A percentile compares a stretch with the other conserved stretches of the same genome.
Evolutionary conservation across 176 grass and related monocot genomes (phyloP).

Genomic region (Zoysia pacifica): DNA sequence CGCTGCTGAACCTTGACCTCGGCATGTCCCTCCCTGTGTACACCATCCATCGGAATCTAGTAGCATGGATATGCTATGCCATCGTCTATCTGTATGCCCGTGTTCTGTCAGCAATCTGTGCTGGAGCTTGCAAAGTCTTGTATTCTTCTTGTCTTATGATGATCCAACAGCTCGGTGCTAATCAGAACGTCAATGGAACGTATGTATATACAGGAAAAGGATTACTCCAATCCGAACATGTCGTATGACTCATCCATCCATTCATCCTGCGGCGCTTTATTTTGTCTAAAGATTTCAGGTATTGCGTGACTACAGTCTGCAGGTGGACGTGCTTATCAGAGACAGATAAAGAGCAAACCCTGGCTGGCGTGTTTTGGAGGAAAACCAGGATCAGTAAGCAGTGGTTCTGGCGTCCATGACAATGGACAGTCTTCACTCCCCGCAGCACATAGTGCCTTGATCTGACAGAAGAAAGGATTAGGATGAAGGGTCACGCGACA

Average conservation of each 20-base stretch:
- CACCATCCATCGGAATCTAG: slow-evolving; percentile 33
- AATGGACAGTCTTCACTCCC: neutral
- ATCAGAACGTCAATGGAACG: neutral
- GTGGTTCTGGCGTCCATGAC: slow-evolving; percentile 11
- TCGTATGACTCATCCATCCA: neutral
- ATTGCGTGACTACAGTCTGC: neutral
- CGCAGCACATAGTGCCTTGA: neutral
- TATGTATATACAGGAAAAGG: neutral
- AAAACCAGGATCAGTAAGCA: neutral
- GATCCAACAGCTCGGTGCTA: neutral
- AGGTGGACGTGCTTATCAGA: neutral
- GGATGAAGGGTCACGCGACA: neutral
- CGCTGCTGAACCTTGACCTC: slow-evolving; percentile 30
- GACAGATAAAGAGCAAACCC: neutral
- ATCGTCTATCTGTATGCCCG: neutral
- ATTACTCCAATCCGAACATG: neutral
- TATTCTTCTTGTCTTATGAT: neutral
- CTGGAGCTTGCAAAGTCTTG: neutral
- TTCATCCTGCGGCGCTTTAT: neutral
- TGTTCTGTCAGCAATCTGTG: neutral
- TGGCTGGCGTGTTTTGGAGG: neutral
- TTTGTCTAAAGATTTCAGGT: neutral
- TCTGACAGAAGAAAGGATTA: neutral
- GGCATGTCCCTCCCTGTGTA: slow-evolving; percentile 34
- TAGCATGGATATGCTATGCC: neutral